phyloP scores from a whole-genome alignment of 2,329 filamentous ascomycete species.

The Alternaria tenuissima region DNA sequence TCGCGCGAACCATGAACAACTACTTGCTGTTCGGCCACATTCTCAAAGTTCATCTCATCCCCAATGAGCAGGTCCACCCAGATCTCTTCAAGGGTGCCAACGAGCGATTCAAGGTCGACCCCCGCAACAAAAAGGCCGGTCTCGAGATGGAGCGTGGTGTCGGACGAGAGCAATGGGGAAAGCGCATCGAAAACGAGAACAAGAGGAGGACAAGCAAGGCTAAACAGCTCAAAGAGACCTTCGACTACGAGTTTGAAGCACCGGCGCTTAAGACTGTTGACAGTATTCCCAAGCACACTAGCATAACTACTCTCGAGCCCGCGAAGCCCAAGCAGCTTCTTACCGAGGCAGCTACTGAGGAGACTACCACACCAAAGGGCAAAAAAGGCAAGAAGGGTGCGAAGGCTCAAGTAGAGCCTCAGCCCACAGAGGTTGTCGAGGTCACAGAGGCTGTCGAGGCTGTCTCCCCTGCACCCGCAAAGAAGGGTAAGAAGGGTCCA shows the following conservation, averaged over 20 bases:
- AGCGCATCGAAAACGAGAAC: conserved; percentile 76
- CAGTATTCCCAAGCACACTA: conserved; percentile 40
- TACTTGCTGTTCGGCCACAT: conserved; percentile 96
- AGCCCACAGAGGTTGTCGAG: conserved; percentile 14
- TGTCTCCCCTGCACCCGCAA: conserved; percentile 23
- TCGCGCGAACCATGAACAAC: conserved; percentile 95
- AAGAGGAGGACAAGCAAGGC: conserved; percentile 72
- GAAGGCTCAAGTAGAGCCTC: conserved; percentile 16
- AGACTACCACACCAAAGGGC: conserved; percentile 33
- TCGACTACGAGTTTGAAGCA: conserved; percentile 85
- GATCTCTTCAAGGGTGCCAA: conserved; percentile 91
- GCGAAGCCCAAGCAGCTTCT: conserved; percentile 39
- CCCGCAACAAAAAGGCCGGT: conserved; percentile 86
- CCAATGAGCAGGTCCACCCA: conserved; percentile 78
- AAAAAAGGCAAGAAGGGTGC: conserved; percentile 44
- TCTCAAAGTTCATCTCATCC: conserved; percentile 83
- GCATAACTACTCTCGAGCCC: conserved; percentile 29
- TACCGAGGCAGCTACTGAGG: conserved; percentile 30
- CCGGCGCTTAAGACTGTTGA: conserved; percentile 74
- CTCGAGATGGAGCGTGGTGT: conserved; percentile 75
- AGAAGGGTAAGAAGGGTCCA: conserved; percentile 37
- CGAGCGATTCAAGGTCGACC: conserved; percentile 85
- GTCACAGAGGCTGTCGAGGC: conserved; percentile 14
- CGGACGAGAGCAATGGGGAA: conserved; percentile 79
- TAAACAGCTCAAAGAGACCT: conserved; percentile 76